Percentiles rank a stretch among this genome's conserved stretches.
Conservation (phyloP, 768 basidiomycete genomes). For the Kondoa subrosea region DNA sequence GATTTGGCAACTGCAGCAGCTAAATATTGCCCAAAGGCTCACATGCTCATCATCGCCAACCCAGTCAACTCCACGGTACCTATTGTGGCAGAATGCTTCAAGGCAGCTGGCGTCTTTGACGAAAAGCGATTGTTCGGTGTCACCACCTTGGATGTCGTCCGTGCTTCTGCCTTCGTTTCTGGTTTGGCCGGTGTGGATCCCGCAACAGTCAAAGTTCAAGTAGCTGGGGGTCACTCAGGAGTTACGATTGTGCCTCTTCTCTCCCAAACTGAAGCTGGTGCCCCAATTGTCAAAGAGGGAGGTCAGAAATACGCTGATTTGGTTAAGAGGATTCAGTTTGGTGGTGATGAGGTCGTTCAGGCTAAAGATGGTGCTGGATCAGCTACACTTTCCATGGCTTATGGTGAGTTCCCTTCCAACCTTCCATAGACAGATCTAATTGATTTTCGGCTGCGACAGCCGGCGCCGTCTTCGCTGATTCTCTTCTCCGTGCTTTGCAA, state of each 20-base stretch:
- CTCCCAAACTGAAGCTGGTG: constrained; percentile 58
- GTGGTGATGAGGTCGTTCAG: constrained; percentile 96
- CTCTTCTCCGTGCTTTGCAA: constrained; percentile 45
- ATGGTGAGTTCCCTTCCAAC: constrained; percentile 30
- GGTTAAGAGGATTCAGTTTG: constrained; percentile 86
- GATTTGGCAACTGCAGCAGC: constrained; percentile 80
- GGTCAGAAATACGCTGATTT: constrained; percentile 61
- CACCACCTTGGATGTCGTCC: constrained; percentile 95
- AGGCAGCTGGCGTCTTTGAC: constrained; percentile 83
- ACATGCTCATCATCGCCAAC: constrained; percentile 94
- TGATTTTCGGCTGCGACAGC: constrained; percentile 36
- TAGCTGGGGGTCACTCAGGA: constrained; percentile 89
- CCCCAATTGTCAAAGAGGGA: constrained; percentile 40
- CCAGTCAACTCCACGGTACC: constrained; percentile 83
- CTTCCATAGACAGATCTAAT: neutral
- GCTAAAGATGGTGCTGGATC: constrained; percentile 78
- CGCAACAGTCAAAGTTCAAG: constrained; percentile 53
- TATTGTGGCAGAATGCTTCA: constrained; percentile 79
- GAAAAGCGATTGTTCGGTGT: constrained; percentile 81
- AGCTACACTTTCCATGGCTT: constrained; percentile 62
- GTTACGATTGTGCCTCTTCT: constrained; percentile 94
- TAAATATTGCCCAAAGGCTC: constrained; percentile 73
- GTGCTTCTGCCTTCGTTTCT: constrained; percentile 76
- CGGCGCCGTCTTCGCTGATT: constrained; percentile 52
- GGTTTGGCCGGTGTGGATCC: constrained; percentile 51